Evolutionary conservation across 1,139 yeast species (phyloP), one percentile per base, ranked within the genome.

Genomic region (Zygosaccharomyces pseudobailii): DNA sequence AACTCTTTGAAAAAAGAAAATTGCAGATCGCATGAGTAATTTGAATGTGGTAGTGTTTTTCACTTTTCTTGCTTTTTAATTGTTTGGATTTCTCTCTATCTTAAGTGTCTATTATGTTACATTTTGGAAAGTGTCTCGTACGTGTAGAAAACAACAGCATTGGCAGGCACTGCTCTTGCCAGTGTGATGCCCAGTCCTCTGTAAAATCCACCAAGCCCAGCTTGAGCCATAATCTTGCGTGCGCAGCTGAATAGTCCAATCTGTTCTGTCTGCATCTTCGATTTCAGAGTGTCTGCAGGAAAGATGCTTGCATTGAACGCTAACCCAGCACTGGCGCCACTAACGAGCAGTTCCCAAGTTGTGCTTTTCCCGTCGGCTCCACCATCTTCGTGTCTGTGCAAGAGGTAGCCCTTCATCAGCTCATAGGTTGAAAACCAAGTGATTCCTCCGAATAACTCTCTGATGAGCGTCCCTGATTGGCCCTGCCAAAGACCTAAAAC

Each of bases 341-440:
- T 81, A 1, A 75, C 49, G 58, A 90, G 70, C 24, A 83, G 66
- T 56, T 85, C 86, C 50, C 75, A 60, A 7, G 79, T 74, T 9
- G 78, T 71, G 42, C 68, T 70, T 13, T 63, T 69, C 27, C 62
- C 51, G 22, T 38, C 41, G 23, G 56, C 51, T 1, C 65, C 52
- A 21, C 50, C 52, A 25, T 48, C 51, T 17, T 37, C 28, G 27
- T 58, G 59, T 4, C 62, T 58, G 21, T 56, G 50, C 47, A 71
- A 70, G 44, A 83, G 71, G 25, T 65, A 56, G 4, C 66, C 66
- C 36, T 75, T 71, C 36, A 79, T 69, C 42, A 74, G 69, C 62
- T 88, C 96, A 63, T 88, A 88, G 30, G 92, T 79, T 0, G 96
- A 94, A 68, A 90, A 90, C 97, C 97, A 90, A 3, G 92, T 82